Conservation (phyloP, 163 green algal genomes). For the Chlamydomonas reinhardtii region DNA sequence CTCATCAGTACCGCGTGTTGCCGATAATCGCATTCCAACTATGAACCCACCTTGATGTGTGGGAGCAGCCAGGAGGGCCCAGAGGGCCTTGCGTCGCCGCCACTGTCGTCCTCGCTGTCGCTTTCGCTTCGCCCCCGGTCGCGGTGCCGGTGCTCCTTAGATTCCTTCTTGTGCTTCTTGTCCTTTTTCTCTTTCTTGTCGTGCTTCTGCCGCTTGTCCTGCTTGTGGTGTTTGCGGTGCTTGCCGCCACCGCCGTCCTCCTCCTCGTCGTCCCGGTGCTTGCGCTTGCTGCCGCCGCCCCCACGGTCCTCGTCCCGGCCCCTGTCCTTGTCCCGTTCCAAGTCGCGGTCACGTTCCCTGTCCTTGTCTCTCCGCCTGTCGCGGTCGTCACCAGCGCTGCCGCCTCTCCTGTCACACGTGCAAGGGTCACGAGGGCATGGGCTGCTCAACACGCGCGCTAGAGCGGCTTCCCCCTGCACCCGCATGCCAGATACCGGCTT, state of each 20-base stretch:
- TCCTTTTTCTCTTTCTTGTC: slow-evolving; percentile 12
- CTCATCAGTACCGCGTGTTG: no score
- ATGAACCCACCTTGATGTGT: slow-evolving; percentile 62
- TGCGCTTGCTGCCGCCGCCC: slow-evolving; percentile 24
- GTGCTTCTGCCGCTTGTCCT: slow-evolving; percentile 25
- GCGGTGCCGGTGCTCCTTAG: not conserved
- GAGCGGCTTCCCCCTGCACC: no score
- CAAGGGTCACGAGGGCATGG: not conserved
- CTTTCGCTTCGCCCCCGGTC: slow-evolving; percentile 8
- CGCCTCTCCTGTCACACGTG: not conserved
- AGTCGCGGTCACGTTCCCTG: not conserved
- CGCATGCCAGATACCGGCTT: no score
- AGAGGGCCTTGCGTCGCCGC: not conserved
- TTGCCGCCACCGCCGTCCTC: slow-evolving; percentile 6
- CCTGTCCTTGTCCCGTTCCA: slow-evolving; percentile 2
- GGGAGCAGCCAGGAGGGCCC: slow-evolving; percentile 67
- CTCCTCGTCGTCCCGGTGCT: not conserved
- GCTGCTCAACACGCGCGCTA: not conserved
- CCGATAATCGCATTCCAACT: no score
- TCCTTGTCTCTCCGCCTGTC: not conserved
- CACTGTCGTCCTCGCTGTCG: not conserved
- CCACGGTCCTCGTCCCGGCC: not conserved
- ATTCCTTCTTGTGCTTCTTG: slow-evolving; percentile 4
- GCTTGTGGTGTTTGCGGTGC: slow-evolving; percentile 5
- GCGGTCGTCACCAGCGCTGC: no score